Conservation (phyloP, 192 early-diverging fungal species). For the Geranomyces michiganensis region DNA sequence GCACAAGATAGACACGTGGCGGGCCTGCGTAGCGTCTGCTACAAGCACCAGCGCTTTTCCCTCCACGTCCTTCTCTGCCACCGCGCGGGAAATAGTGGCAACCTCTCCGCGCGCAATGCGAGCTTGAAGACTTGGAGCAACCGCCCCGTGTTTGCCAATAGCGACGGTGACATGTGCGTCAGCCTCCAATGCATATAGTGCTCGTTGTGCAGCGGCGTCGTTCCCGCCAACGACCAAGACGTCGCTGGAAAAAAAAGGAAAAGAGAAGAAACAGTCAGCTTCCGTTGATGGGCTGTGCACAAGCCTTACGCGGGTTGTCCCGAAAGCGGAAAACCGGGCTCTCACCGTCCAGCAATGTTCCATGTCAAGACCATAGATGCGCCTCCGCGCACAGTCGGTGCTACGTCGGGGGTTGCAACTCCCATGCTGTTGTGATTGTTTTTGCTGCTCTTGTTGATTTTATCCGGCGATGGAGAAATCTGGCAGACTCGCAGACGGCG, state of each 20-base stretch:
- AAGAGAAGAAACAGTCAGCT: background rate
- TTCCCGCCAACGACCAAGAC: constrained; percentile 87
- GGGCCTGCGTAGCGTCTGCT: constrained; percentile 49
- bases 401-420: background rate
- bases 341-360: constrained; percentile 40
- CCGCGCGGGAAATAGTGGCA: constrained; percentile 37
- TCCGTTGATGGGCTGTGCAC: background rate
- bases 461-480: background rate
- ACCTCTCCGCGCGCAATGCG: constrained; percentile 51
- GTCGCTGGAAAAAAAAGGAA: constrained; percentile 7
- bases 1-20: constrained; percentile 61
- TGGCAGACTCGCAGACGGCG: background rate
- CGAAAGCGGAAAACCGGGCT: too few species aligned
- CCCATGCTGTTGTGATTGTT: too few species aligned
- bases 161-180: constrained; percentile 76
- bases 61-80: constrained; percentile 36
- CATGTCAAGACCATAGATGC: constrained; percentile 86
- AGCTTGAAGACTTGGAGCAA: constrained; percentile 73
- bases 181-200: constrained; percentile 76
- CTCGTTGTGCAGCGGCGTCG: constrained; percentile 78
- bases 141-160: constrained; percentile 19
- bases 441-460: background rate
- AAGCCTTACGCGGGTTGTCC: background rate
- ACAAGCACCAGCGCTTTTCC: constrained; percentile 57
- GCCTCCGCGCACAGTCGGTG: constrained; percentile 31